Base-by-base conservation (phyloP, 2,329 filamentous ascomycete genomes). In the Fonsecaea nubica region DNA sequence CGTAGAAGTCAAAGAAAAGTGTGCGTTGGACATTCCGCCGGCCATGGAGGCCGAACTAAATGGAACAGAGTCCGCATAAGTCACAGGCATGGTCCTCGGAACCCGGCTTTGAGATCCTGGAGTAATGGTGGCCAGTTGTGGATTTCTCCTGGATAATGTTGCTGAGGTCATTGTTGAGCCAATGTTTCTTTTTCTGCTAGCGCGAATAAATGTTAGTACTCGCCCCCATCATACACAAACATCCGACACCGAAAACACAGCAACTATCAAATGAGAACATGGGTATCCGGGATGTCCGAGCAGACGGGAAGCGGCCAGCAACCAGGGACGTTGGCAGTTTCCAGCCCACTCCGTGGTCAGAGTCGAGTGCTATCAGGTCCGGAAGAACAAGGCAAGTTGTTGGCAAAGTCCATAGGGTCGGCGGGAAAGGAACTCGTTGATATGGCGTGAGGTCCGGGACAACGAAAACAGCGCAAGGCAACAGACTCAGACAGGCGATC, bases 1-100 rank as follows among this genome's bases (percentile, higher is more conserved):
- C 40, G 64, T 50, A 63, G 70, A 71, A 30, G 56, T 58, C 60
- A 69, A 64, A 53, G 64, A 58, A 64, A 66, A 72, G 42, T 70
- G 64, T 25, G 68, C 42, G 50, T 65, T 64, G 60, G 60, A 25
- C 35, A 69, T 56, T 42, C 50, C 56, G 21, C 60, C 63, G 57
- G 54, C 62, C 66, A 65, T 62, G 38, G 60, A 42, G 55, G 64
- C 48, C 50, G 66, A 67, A 25, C 13, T 62, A 58, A 66, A 70
- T 21, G 50, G 67, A 54, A 67, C 57, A 55, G 64, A 33, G 10
- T 65, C 68, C 55, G 55, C 50, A 12, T 62, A 63, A 18, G 62
- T 63, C 63, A 68, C 58, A 32, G 65, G 58, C 50, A 67, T 60
- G 25, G 54, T 70, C 65, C 69, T 70, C 45, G 69, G 68, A 32